Percentiles rank a stretch among this genome's conserved stretches.
Conservation (phyloP, 352 stramenopile species). For the Aphanomyces stellatus region DNA sequence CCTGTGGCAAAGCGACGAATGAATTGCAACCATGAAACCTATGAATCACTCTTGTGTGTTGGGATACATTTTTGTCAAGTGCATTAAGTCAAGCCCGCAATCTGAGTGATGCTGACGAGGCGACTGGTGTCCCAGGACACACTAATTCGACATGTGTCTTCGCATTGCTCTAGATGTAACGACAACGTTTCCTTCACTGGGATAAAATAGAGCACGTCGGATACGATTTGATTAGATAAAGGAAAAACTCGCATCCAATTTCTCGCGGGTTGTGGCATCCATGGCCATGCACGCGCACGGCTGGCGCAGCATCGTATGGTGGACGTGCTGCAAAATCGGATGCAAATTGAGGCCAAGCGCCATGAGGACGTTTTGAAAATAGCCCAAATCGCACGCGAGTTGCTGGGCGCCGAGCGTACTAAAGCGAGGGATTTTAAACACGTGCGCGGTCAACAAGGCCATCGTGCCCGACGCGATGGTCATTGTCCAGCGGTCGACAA, state of each 20-base stretch:
- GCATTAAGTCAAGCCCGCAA: too few relatives aligned
- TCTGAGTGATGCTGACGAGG: too few relatives aligned
- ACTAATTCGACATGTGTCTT: too few relatives aligned
- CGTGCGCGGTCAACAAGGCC: conserved; percentile 38
- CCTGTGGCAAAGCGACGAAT: too few relatives aligned
- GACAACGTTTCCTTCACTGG: too few relatives aligned
- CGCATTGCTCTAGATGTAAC: too few relatives aligned
- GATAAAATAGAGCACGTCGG: too few relatives aligned
- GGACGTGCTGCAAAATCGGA: not conserved
- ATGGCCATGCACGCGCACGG: not conserved
- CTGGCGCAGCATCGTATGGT: not conserved
- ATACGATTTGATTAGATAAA: too few relatives aligned
- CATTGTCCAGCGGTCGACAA: conserved; percentile 73
- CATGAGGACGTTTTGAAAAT: conserved; percentile 75
- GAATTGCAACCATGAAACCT: too few relatives aligned
- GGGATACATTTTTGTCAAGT: too few relatives aligned
- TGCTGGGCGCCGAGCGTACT: conserved; percentile 50
- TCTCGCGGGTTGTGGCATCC: not conserved
- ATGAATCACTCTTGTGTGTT: too few relatives aligned
- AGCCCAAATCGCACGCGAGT: conserved; percentile 56
- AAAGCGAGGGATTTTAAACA: conserved; percentile 50
- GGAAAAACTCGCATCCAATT: not conserved
- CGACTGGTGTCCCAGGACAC: too few relatives aligned
- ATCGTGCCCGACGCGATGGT: conserved; percentile 54
- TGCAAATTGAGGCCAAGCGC: conserved; percentile 39